Percentiles rank a stretch among this genome's conserved stretches.
phyloP scores from a whole-genome alignment of 176 grass and related monocot genomes.

The Otatea glauca region DNA sequence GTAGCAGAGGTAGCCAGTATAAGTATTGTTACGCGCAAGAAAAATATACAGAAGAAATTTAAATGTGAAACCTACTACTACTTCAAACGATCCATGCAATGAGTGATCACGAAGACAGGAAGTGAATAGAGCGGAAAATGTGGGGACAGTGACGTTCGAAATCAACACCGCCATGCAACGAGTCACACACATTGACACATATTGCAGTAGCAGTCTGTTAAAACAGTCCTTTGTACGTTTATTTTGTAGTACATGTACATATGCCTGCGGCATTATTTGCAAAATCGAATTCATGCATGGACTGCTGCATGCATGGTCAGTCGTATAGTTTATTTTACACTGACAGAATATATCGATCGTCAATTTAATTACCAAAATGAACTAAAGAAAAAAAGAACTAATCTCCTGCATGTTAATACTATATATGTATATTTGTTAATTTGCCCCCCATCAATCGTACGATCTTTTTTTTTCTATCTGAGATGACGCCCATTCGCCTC shows the following conservation, averaged over 20 bases:
- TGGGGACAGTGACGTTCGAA: slow-evolving; percentile 3
- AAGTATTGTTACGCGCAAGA: not conserved
- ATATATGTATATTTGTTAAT: not conserved
- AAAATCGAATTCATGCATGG: slow-evolving; percentile 14
- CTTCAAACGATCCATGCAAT: not conserved
- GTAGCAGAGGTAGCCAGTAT: not conserved
- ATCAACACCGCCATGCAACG: not conserved
- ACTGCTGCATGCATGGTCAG: slow-evolving; percentile 17
- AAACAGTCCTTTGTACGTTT: not conserved
- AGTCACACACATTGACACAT: not conserved
- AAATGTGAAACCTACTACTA: slow-evolving; percentile 14
- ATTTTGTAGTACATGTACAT: slow-evolving; percentile 39
- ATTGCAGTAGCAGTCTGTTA: not conserved
- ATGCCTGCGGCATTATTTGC: slow-evolving; percentile 18
- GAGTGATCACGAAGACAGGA: no score
- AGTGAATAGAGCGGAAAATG: not conserved
- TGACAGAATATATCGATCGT: not conserved
- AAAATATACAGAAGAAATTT: not conserved
- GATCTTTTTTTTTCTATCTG: not conserved
- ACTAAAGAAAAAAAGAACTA: slow-evolving; percentile 25
- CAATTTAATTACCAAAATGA: not conserved
- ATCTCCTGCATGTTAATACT: slow-evolving; percentile 29
- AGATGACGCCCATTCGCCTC: not conserved
- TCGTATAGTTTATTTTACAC: slow-evolving; percentile 23
- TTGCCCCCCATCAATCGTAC: not conserved